Conservation (phyloP, 192 early-diverging fungal species). For the Polychytrium aggregatum region DNA sequence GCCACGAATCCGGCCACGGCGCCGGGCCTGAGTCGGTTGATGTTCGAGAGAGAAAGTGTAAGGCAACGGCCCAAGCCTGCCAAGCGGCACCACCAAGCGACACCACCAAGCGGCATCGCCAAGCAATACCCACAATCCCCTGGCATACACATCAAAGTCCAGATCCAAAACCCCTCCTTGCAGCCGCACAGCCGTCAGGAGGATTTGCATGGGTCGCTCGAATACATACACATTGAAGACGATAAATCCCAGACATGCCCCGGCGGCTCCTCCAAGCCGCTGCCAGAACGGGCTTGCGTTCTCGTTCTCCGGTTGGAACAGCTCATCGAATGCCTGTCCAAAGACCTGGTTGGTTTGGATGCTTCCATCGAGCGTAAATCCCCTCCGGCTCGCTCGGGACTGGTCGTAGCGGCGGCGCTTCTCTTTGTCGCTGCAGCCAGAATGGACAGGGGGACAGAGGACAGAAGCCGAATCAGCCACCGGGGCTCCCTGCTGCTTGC, state of each 20-base stretch:
- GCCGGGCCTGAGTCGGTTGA: too few species aligned
- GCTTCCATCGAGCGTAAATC: slow-evolving; percentile 6
- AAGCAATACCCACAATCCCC: slow-evolving; percentile 25
- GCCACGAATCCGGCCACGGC: slow-evolving; percentile 27
- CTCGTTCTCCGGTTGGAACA: slow-evolving; percentile 59
- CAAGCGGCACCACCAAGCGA: neutral
- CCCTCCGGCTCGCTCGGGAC: slow-evolving; percentile 4
- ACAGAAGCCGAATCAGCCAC: neutral
- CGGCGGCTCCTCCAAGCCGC: slow-evolving; percentile 56
- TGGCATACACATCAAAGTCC: too few species aligned
- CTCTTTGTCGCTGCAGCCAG: slow-evolving; percentile 20
- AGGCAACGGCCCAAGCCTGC: neutral
- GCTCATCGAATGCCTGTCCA: slow-evolving; percentile 69
- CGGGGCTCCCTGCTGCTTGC: too few species aligned
- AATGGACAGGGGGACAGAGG: too few species aligned
- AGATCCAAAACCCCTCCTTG: too few species aligned
- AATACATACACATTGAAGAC: too few species aligned
- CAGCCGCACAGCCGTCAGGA: too few species aligned
- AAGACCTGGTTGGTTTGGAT: slow-evolving; percentile 57
- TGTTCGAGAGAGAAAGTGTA: slow-evolving; percentile 32
- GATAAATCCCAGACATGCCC: too few species aligned
- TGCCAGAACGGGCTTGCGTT: slow-evolving; percentile 49
- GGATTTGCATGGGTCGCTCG: too few species aligned
- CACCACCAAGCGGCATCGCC: neutral
- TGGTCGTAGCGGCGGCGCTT: slow-evolving; percentile 20